These are phyloP conservation scores for Tolypocladium tropicale DNA, from an alignment of 2,329 filamentous ascomycete genomes.

Conservation along the genomic window DNA sequence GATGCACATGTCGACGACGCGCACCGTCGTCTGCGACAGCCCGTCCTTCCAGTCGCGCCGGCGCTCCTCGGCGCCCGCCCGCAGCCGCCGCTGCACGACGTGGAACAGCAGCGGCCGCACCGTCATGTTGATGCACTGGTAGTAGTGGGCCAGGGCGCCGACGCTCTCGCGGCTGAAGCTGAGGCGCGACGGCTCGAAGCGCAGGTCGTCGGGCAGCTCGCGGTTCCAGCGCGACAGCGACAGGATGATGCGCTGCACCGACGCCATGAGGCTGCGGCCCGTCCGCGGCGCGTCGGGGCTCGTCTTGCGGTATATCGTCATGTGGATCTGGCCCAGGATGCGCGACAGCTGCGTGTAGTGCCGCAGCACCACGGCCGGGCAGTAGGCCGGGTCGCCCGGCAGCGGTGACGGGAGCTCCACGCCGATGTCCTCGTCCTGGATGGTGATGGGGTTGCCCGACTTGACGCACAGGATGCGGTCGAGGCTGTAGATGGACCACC, in stretches of 20 bases:
- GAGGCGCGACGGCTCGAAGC: slow-evolving; percentile 35
- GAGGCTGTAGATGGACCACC: slow-evolving; percentile 48
- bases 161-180: slow-evolving; percentile 38
- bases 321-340: slow-evolving; percentile 37
- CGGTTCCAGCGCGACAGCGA: slow-evolving; percentile 39
- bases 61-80: slow-evolving; percentile 14
- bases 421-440: slow-evolving; percentile 41
- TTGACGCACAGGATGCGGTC: slow-evolving; percentile 43
- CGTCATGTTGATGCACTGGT: slow-evolving; percentile 49
- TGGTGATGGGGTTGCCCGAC: slow-evolving; percentile 42
- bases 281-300: slow-evolving; percentile 23
- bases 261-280: slow-evolving; percentile 34
- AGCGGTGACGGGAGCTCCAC: slow-evolving; percentile 23
- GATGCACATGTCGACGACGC: slow-evolving; percentile 42
- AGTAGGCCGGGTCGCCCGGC: slow-evolving; percentile 26
- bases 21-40: slow-evolving; percentile 34
- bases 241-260: slow-evolving; percentile 39
- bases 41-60: slow-evolving; percentile 25
- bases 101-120: slow-evolving; percentile 42
- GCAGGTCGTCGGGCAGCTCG: slow-evolving; percentile 33
- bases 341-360: slow-evolving; percentile 43
- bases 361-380: slow-evolving; percentile 35
- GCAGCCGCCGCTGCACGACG: slow-evolving; percentile 38
- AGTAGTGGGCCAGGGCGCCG: slow-evolving; percentile 43
- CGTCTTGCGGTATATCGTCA: slow-evolving; percentile 37